Evolutionary conservation across 2,329 filamentous ascomycete species (phyloP).

Genomic region (Lomentospora prolificans): DNA sequence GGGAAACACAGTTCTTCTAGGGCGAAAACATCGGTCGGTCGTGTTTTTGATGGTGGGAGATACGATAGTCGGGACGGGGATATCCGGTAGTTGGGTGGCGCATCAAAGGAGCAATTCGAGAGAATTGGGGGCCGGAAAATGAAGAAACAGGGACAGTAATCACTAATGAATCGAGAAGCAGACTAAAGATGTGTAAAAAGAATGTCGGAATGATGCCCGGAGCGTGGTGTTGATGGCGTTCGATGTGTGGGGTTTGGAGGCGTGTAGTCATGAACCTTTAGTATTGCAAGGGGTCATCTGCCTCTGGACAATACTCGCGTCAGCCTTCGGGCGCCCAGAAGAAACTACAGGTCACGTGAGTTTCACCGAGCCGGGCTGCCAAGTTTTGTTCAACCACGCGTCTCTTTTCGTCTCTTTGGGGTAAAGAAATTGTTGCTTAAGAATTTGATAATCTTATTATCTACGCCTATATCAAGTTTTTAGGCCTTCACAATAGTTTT

Average conservation of each 20-base stretch:
- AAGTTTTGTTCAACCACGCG: too few relatives aligned
- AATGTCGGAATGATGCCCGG: slow-evolving; percentile 7
- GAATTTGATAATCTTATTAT: too few relatives aligned
- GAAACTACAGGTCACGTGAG: neutral
- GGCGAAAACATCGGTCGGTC: slow-evolving; percentile 2
- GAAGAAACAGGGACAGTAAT: neutral
- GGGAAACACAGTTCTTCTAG: neutral
- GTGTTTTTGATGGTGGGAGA: neutral
- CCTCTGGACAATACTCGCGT: slow-evolving; percentile 6
- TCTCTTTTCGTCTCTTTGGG: too few relatives aligned
- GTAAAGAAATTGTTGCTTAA: too few relatives aligned
- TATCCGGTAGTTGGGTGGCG: neutral
- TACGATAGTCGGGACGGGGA: neutral
- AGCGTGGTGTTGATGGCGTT: slow-evolving; percentile 4
- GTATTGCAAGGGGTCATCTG: slow-evolving; percentile 2
- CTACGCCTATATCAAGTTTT: too few relatives aligned
- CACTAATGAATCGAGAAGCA: neutral
- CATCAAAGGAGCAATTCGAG: neutral
- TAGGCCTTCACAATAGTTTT: too few relatives aligned
- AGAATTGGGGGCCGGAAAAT: neutral
- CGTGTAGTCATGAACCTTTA: slow-evolving; percentile 7
- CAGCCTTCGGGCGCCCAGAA: slow-evolving; percentile 3
- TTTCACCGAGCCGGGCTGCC: neutral
- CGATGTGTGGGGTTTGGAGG: slow-evolving; percentile 7
- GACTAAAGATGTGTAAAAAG: slow-evolving; percentile 6